Evolutionary conservation across 768 basidiomycete species (phyloP).

Genomic region (Kwoniella europaea): DNA sequence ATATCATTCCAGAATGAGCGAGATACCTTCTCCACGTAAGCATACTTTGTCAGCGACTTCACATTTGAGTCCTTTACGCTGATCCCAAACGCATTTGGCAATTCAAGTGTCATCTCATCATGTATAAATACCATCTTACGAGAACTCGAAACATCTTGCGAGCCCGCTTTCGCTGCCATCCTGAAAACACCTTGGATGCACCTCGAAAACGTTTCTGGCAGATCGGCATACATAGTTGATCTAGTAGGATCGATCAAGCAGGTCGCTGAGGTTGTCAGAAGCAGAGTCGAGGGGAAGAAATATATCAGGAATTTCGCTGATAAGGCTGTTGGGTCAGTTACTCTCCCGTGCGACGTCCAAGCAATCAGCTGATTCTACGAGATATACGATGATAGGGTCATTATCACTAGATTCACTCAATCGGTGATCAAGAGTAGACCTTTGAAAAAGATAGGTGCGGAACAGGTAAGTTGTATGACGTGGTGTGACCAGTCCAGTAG

Average conservation of each 20-base stretch:
- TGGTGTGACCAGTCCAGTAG: neutral
- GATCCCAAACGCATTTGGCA: no score
- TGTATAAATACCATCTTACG: slow-evolving; percentile 78
- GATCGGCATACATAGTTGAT: slow-evolving; percentile 79
- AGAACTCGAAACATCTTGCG: slow-evolving; percentile 84
- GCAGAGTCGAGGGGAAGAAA: slow-evolving; percentile 89
- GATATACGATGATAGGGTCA: slow-evolving; percentile 63
- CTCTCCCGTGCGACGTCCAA: neutral
- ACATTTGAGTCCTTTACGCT: no score
- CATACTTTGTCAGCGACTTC: no score
- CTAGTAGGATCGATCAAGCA: slow-evolving; percentile 75
- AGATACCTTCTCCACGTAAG: slow-evolving; percentile 86
- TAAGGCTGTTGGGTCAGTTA: slow-evolving; percentile 80
- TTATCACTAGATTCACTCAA: slow-evolving; percentile 86
- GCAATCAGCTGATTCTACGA: neutral
- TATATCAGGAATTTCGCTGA: slow-evolving; percentile 91
- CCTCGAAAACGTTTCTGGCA: slow-evolving; percentile 81
- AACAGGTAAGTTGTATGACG: slow-evolving; percentile 68
- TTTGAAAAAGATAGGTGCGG: slow-evolving; percentile 88
- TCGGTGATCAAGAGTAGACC: slow-evolving; percentile 88
- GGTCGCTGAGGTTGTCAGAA: slow-evolving; percentile 75
- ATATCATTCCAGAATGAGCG: slow-evolving; percentile 82
- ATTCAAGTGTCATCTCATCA: slow-evolving; percentile 80
- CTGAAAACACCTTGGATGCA: slow-evolving; percentile 77
- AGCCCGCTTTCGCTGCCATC: slow-evolving; percentile 77